Evolutionary conservation across 192 early-diverging fungal genomes (phyloP), one percentile per base, ranked within the genome.

Genomic region (Rhizophlyctis rosea): DNA sequence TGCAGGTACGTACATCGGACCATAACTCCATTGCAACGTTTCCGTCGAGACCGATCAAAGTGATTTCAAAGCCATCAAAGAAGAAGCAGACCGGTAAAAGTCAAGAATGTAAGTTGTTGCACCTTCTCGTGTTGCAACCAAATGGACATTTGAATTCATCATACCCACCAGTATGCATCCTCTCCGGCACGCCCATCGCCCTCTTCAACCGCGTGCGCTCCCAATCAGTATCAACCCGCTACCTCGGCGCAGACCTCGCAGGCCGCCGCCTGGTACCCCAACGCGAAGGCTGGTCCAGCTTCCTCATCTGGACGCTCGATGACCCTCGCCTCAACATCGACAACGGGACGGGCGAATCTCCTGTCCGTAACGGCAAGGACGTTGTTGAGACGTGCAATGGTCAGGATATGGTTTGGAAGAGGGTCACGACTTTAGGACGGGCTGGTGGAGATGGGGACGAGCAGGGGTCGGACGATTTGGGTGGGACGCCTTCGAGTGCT

Each of bases 1-100:
- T n/a, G n/a, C n/a, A n/a, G n/a, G n/a, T n/a, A n/a, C n/a, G n/a
- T n/a, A n/a, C n/a, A n/a, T n/a, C n/a, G n/a, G n/a, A n/a, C n/a
- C n/a, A n/a, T n/a, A n/a, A n/a, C n/a, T 34, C 50, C 16, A 63
- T 44, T 23, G 65, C 57, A 16, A 14, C 48, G 24, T 24, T 67
- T 21, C 27, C 21, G 32, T 67, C 88, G 44, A 83, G 82, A 36
- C 86, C 88, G 4, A 88, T 96, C 65, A 91, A 90, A 55, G 89
- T 94, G 21, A 94, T 96, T 54, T 91, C 88, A 62, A 96, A 97
- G 73, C 93, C 94, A 1, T 87, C 85, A 47, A 94, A 92, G 75
- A 94, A 93, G 76, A 81, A 88, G 47, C 90, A 92, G 57, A 91
- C 87, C 49, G 81, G 84, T 18, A 91, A 92, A 66, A 90, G 90